phyloP scores from a whole-genome alignment of 2,329 filamentous ascomycete species.

The Ophiobolus disseminans region DNA sequence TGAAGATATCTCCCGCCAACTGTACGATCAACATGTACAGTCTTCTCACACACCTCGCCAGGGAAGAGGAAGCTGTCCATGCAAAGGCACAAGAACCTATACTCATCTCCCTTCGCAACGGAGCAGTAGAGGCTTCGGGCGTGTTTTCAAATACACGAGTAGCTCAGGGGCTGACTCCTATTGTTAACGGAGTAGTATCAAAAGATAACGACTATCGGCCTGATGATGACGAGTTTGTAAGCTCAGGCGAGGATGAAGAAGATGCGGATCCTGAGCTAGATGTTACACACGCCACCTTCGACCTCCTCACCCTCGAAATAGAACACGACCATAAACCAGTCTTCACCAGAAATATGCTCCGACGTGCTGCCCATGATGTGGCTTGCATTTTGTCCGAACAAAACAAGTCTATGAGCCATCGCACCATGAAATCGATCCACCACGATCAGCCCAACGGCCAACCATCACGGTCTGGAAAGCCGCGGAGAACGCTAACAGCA shows the following conservation, averaged over 20 bases:
- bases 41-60: too few species aligned
- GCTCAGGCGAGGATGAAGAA: neutral
- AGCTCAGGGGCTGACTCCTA: too few species aligned
- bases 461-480: slow-evolving; percentile 1
- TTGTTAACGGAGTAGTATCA: too few species aligned
- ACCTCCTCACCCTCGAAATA: neutral
- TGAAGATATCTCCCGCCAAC: too few species aligned
- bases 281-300: neutral
- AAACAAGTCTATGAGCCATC: neutral
- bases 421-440: neutral
- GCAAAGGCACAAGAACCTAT: too few species aligned
- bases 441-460: neutral
- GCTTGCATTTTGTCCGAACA: neutral
- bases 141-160: too few species aligned
- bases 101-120: too few species aligned
- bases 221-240: neutral
- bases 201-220: neutral
- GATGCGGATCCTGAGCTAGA: neutral
- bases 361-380: neutral
- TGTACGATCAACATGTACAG: too few species aligned
- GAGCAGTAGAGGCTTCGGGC: too few species aligned
- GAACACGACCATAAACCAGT: neutral
- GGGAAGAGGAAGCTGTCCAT: too few species aligned
- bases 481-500: neutral
- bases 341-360: slow-evolving; percentile 5